These are phyloP conservation scores for Ormosia semicastrata DNA, from an alignment of 306 rosid species.

Conservation along the genomic window DNA sequence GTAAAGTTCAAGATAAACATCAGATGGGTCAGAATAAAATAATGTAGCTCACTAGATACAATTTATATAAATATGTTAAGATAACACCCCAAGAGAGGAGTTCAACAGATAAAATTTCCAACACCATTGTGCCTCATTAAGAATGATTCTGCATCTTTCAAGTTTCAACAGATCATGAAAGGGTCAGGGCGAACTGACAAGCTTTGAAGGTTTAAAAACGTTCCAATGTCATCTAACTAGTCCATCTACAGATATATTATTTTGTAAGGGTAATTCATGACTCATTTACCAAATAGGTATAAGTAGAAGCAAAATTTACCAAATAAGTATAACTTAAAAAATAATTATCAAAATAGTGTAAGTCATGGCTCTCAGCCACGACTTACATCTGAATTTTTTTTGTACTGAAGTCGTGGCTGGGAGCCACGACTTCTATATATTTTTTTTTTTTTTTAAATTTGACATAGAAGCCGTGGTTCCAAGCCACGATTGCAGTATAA, in stretches of 20 bases:
- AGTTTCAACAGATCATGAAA: neutral
- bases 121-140: neutral
- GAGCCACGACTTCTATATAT: no score
- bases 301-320: no score
- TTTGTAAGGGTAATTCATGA: neutral
- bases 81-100: conserved; percentile 1
- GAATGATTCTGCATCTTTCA: neutral
- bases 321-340: no score
- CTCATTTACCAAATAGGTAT: no score
- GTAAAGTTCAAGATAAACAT: neutral
- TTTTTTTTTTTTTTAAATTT: no score
- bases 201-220: neutral
- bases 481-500: no score
- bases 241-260: neutral
- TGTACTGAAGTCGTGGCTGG: no score
- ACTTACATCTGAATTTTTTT: no score
- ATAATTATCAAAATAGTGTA: no score
- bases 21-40: neutral
- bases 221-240: neutral
- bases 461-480: no score
- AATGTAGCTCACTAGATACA: neutral
- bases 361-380: no score
- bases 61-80: neutral
- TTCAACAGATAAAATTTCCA: neutral
- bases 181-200: neutral